Percentiles rank a stretch among this genome's conserved stretches.
phyloP scores from a whole-genome alignment of 1,284 basidiomycete genomes.

The Trichosporon sp. region DNA sequence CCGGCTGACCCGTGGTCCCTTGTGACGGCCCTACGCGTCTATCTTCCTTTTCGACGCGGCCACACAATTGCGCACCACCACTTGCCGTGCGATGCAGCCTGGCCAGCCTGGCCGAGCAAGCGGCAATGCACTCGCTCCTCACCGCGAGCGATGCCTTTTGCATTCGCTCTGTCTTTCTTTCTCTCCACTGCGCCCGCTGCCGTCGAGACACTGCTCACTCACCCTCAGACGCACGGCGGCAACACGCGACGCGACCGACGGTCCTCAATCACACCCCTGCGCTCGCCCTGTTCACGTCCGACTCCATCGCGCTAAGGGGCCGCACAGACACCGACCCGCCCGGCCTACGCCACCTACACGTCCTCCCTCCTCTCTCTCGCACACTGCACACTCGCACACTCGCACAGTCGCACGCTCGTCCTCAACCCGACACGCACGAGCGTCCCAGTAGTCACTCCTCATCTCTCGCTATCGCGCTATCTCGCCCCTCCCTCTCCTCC shows the following conservation, averaged over 20 bases:
- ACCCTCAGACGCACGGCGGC: background rate
- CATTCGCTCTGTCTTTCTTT: background rate
- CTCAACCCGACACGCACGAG: background rate
- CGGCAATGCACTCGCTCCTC: background rate
- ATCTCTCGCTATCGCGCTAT: background rate
- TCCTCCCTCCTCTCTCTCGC: background rate
- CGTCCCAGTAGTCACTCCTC: background rate
- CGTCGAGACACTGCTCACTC: background rate
- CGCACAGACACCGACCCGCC: constrained; percentile 1
- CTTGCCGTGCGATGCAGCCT: background rate
- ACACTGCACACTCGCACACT: background rate
- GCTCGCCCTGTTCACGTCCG: constrained; percentile 2
- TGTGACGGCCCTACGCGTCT: constrained; percentile 4
- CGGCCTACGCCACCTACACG: constrained; percentile 2
- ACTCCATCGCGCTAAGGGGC: constrained; percentile 4
- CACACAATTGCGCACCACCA: background rate
- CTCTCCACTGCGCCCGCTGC: background rate
- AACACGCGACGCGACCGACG: background rate
- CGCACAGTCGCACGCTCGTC: background rate
- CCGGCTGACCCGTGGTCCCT: background rate
- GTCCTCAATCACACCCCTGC: background rate
- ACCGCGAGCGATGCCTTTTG: background rate
- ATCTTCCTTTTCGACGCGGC: background rate
- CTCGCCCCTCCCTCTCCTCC: background rate
- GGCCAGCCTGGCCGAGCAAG: background rate